Base-by-base conservation (phyloP, 208 protist species). In the Leishmania major region DNA sequence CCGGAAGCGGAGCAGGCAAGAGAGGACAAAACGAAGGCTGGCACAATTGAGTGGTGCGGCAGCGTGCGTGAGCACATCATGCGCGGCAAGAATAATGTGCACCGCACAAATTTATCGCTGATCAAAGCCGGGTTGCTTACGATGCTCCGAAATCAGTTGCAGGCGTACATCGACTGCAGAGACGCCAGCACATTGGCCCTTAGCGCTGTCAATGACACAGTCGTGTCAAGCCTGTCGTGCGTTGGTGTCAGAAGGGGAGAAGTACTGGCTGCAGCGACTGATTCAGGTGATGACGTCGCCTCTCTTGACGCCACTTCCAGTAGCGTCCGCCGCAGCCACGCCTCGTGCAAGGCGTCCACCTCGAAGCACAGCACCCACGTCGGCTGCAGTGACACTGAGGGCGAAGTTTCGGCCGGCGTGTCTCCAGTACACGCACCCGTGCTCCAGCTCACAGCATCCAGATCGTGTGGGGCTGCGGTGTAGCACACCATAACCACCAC, bases 341-440 rank as follows among this genome's bases (percentile, higher is more conserved):
- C 59, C 51, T 55, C 75, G 35, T 80, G 69, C 57, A 51, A 31
- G 2, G 81, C 81, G 8, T 84, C 81, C 55, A 84, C 81, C 75
- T 80, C 81, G 10, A 80, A 75, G 40, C 75, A 72, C 28, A 84
- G 43, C 11, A n/a, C 55, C 81, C 75, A 84, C 57, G 75, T 62
- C 40, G 69, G 15, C 31, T 80, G 69, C 13, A 84, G 69, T 7
- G n/a, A 6, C 1, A 84, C 66, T 8, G 45, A 53, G 3, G 49
- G 80, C 71, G n/a, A 15, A 31, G 31, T 67, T 37, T 67, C 60
- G 11, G n/a, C 60, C 13, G 25, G 60, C 19, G 31, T 19, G 60
- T 40, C 8, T 4, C 60, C 60, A 19, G 60, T 22, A 22, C n/a
- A 37, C 47, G 71, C n/a, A 47, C 45, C 19, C 28, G n/a, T 5